Conservation (phyloP, 352 stramenopile species). For the Aphanomyces euteiches region DNA sequence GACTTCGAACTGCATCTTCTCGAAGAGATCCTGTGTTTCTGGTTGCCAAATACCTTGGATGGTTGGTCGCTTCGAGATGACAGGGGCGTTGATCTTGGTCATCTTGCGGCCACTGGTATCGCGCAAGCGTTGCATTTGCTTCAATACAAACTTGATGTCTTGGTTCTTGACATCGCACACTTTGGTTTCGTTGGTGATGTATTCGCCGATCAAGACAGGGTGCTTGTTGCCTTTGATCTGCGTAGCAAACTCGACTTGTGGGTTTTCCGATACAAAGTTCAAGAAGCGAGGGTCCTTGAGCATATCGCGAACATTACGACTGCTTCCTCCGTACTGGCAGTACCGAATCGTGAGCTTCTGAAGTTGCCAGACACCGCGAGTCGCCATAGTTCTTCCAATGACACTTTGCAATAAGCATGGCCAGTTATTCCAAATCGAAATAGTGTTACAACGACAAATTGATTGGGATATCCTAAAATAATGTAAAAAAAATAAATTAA, state of each 20-base stretch:
- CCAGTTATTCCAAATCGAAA: slow-evolving; percentile 9
- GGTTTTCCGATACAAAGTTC: slow-evolving; percentile 83
- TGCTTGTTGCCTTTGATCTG: slow-evolving; percentile 80
- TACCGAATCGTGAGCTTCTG: slow-evolving; percentile 79
- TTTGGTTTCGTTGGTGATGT: slow-evolving; percentile 80
- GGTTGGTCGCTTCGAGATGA: slow-evolving; percentile 74
- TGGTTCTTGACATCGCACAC: slow-evolving; percentile 87
- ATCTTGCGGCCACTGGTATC: slow-evolving; percentile 87
- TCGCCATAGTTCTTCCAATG: slow-evolving; percentile 45
- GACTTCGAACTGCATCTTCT: slow-evolving; percentile 20
- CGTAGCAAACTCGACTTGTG: slow-evolving; percentile 79
- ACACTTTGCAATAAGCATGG: background rate
- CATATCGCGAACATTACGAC: slow-evolving; percentile 69
- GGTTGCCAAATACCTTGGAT: slow-evolving; percentile 86
- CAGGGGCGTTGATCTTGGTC: slow-evolving; percentile 79
- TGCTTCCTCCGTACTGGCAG: slow-evolving; percentile 75
- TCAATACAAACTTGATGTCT: slow-evolving; percentile 75
- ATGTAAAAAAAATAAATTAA: background rate
- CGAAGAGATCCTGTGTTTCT: slow-evolving; percentile 42
- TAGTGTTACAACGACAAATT: slow-evolving; percentile 1
- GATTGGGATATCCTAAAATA: background rate
- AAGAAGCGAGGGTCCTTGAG: slow-evolving; percentile 73
- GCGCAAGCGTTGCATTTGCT: slow-evolving; percentile 76
- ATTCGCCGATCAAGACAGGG: slow-evolving; percentile 78
- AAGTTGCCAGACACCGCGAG: slow-evolving; percentile 71